Percentiles rank a stretch among this genome's conserved stretches.
These are phyloP conservation scores for Psilocybe cubensis DNA, from an alignment of 768 basidiomycete species.

Conservation along the genomic window DNA sequence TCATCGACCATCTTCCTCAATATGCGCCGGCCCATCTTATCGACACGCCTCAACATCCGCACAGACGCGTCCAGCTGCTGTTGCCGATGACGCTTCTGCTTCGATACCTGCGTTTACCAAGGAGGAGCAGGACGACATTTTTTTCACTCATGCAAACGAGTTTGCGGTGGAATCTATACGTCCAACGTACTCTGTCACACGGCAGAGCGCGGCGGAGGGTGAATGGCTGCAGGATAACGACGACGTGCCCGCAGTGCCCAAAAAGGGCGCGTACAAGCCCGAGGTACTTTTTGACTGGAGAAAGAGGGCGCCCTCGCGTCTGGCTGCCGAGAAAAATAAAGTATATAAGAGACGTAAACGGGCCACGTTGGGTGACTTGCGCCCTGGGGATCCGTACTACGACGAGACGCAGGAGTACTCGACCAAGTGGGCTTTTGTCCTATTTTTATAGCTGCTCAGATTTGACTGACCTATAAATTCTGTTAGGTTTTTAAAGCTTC, in stretches of 20 bases:
- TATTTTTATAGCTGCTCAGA: background rate
- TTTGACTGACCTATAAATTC: background rate
- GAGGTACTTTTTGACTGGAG: constrained; percentile 61
- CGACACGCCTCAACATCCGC: background rate
- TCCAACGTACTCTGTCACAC: background rate
- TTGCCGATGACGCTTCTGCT: no score
- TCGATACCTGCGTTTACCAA: background rate
- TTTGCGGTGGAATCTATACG: background rate
- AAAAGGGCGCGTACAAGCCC: background rate
- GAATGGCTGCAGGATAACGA: constrained; percentile 41
- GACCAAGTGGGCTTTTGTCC: constrained; percentile 44
- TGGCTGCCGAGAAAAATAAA: constrained; percentile 1
- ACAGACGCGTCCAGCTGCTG: constrained; percentile 1
- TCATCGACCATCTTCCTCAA: background rate
- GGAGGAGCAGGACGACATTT: background rate
- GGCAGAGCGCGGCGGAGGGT: constrained; percentile 33
- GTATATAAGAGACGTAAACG: constrained; percentile 23
- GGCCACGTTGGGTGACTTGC: background rate
- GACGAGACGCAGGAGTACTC: constrained; percentile 48
- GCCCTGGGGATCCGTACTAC: constrained; percentile 7
- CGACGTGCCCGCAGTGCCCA: no score
- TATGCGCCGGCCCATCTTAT: background rate
- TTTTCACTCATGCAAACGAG: background rate
- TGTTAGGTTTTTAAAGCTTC: constrained; percentile 46
- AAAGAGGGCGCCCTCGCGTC: constrained; percentile 51